Evolutionary conservation across 2,329 filamentous ascomycete genomes (phyloP), one percentile per base, ranked within the genome.

Genomic region (Apiospora saccharicola): DNA sequence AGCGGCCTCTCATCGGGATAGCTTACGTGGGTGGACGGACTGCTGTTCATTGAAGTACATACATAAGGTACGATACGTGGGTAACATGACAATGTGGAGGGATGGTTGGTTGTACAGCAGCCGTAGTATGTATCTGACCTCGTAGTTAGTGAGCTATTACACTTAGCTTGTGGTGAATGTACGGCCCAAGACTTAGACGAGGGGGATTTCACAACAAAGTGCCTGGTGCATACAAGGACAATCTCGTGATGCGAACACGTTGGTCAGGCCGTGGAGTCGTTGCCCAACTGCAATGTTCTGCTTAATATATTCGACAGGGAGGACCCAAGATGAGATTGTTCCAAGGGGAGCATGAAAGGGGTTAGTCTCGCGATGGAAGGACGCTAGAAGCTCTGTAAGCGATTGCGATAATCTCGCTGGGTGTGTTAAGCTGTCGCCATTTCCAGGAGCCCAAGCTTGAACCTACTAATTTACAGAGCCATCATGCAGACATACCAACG

Each of bases 191-290:
- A 43, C 19, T 34, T 16, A n/a, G 2, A 43, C 13, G 22, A 24
- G 37, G 37, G 37, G 37, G 10, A 10, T 10, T 41, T 10, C 37
- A 67, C 22, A 68, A 44, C 41, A 30, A 30, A 26, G 44, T 37
- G n/a, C 24, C 44, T 68, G 67, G 41, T 24, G 67, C 67, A 68
- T 68, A 44, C 19, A 19, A 19, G 24, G 13, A 64, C 19, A 64
- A 64, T 47, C 44, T 68, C 67, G 67, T 68, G 44, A 68, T 47
- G 67, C 41, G 67, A 46, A 64, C 57, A 64, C 67, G 41, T 68
- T 34, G 14, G 46, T 30, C 30, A 47, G 14, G 43, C 26, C 67
- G 67, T 68, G 67, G 24, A 46, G 67, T 47, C 41, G 41, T 30
- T 30, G n/a, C 19, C 10, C 41, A 68, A 68, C 67, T 47, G 67